Percentiles rank a stretch among this genome's conserved stretches.
These are phyloP conservation scores for Phycomyces blakesleeanus DNA, from an alignment of 192 early-diverging fungal species.

Conservation along the genomic window DNA sequence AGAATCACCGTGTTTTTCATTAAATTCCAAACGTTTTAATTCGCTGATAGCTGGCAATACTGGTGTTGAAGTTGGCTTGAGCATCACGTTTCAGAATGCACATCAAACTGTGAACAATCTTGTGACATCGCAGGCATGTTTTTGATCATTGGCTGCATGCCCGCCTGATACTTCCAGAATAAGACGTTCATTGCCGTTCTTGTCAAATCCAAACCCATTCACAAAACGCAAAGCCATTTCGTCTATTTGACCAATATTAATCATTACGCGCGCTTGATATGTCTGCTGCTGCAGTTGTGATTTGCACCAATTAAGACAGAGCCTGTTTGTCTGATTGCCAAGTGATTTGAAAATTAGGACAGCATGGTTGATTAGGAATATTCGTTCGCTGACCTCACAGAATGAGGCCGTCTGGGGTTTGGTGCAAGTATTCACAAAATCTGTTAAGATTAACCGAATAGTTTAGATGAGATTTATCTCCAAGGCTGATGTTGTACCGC, in stretches of 20 bases:
- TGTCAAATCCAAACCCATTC: not conserved
- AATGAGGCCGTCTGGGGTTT: too few species aligned
- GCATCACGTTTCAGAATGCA: slow-evolving; percentile 5
- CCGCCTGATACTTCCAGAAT: slow-evolving; percentile 2
- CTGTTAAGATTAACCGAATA: too few species aligned
- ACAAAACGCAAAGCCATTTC: not conserved
- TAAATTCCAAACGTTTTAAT: slow-evolving; percentile 6
- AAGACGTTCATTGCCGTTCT: not conserved
- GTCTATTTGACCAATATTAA: not conserved
- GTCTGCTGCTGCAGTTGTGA: too few species aligned
- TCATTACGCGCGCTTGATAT: too few species aligned
- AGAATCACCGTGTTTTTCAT: not conserved
- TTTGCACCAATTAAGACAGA: too few species aligned
- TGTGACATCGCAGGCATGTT: slow-evolving; percentile 6
- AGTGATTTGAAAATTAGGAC: too few species aligned
- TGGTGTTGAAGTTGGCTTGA: not conserved
- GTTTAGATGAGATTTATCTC: too few species aligned
- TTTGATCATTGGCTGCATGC: not conserved
- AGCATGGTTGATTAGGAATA: too few species aligned
- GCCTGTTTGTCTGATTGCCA: too few species aligned
- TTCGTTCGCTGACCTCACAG: too few species aligned
- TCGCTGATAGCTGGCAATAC: not conserved
- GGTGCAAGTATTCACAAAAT: too few species aligned
- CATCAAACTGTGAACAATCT: slow-evolving; percentile 6
- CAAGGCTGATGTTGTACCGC: too few species aligned